Base-by-base conservation (phyloP, 768 basidiomycete species). In the Phanerochaete sordida region DNA sequence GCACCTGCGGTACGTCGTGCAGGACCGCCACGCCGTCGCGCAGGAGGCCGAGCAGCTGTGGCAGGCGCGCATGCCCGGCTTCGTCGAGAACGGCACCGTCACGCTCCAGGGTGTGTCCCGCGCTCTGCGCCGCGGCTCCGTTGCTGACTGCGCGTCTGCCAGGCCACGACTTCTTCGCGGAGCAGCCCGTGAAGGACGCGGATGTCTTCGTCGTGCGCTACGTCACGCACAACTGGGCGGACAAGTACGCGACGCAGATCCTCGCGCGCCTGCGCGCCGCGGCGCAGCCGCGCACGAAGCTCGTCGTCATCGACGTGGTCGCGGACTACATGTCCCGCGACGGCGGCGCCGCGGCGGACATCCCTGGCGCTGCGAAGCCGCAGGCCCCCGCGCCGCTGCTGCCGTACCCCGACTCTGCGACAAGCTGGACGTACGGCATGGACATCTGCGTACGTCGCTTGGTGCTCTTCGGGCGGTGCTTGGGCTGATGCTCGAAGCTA, bases 221-320 rank as follows among this genome's bases (percentile, higher is more conserved):
- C 31, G 71, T 77, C 45, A 58, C 78, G 27, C 78, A 80, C 64
- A 73, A 79, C 59, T 77, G 77, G 76, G 59, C 75, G 3, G 74
- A 77, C 59, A 59, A 66, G 1, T 66, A 69, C 69, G 24, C 63
- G 51, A 47, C 59, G 69, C 26, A 73, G 45, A 77, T 81, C 60
- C 68, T 82, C 15, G 58, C 60, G 4, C 67, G 74, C 2, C 68
- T 81, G 12, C 69, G 76, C 44, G 68, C 60, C 2, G 79, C 75
- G 0, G 77, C 80, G 0, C 57, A 49, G 0, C 65, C 74, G 0
- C 46, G 66, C 1, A 81, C 79, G 13, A 76, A 67, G 27, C 48
- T 83, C 23, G 46, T 83, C 28, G 45, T 81, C 7, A 66, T 79
- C 23, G 82, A 82, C 30, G 72, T 67, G 46, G 64, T 81, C 27